phyloP scores from a whole-genome alignment of 1,139 yeast genomes.

The Lodderomyces margitis region DNA sequence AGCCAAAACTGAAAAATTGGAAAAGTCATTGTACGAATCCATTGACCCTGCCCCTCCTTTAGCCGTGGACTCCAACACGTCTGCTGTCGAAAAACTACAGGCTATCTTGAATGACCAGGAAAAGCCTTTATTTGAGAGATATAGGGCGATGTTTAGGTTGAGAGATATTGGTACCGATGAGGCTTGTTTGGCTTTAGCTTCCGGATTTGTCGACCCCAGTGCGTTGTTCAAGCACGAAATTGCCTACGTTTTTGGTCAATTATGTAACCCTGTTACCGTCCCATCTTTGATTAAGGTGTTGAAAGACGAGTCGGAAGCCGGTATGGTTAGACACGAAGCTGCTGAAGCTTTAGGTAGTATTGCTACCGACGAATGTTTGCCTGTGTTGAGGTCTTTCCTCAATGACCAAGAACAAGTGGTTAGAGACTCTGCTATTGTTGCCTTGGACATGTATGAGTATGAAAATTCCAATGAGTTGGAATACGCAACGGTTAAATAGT shows the following conservation, averaged over 20 bases:
- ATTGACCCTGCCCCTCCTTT: slow-evolving; percentile 99
- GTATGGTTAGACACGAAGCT: slow-evolving; percentile 99
- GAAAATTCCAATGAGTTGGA: slow-evolving; percentile 86
- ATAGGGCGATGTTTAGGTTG: slow-evolving; percentile 97
- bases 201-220: slow-evolving; percentile 85
- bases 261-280: slow-evolving; percentile 90
- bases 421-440: slow-evolving; percentile 93
- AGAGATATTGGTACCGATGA: slow-evolving; percentile 93
- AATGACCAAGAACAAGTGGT: slow-evolving; percentile 86
- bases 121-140: slow-evolving; percentile 84
- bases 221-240: slow-evolving; percentile 97
- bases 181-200: slow-evolving; percentile 87
- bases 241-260: slow-evolving; percentile 97
- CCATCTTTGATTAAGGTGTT: slow-evolving; percentile 84
- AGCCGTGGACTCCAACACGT: slow-evolving; percentile 50
- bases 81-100: slow-evolving; percentile 62
- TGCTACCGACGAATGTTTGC: slow-evolving; percentile 95
- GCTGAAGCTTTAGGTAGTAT: slow-evolving; percentile 98
- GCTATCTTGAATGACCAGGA: slow-evolving; percentile 70
- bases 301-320: slow-evolving; percentile 76
- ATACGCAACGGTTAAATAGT: slow-evolving; percentile 48
- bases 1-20: slow-evolving; percentile 64
- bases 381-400: slow-evolving; percentile 75
- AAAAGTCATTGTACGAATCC: slow-evolving; percentile 74
- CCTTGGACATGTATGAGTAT: slow-evolving; percentile 96